These are phyloP conservation scores for Fusarium avenaceum DNA, from an alignment of 2,329 filamentous ascomycete species.

Conservation along the genomic window DNA sequence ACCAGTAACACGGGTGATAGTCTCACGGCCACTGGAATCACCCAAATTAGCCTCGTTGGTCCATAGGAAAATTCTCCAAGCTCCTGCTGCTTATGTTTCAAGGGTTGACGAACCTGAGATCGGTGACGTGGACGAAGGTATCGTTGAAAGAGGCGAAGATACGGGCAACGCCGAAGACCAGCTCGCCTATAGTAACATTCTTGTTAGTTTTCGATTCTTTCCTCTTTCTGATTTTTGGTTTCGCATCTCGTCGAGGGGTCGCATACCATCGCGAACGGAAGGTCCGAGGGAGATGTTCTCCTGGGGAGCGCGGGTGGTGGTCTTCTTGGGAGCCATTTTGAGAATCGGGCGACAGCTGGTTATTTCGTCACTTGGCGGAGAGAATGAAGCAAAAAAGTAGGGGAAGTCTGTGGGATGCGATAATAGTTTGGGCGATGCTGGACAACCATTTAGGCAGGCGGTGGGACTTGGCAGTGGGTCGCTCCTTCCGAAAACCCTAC, in stretches of 20 bases:
- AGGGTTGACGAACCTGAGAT: slow-evolving; percentile 82
- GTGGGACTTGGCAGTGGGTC: slow-evolving; percentile 57
- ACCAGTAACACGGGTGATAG: slow-evolving; percentile 99
- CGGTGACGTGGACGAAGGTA: slow-evolving; percentile 98
- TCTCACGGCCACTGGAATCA: slow-evolving; percentile 96
- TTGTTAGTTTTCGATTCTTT: slow-evolving; percentile 30
- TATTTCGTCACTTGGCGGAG: slow-evolving; percentile 53
- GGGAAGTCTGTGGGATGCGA: no score
- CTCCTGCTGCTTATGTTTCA: slow-evolving; percentile 38
- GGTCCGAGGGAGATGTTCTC: slow-evolving; percentile 99
- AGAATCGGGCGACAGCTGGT: slow-evolving; percentile 54
- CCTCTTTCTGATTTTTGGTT: slow-evolving; percentile 4
- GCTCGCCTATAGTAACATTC: slow-evolving; percentile 77
- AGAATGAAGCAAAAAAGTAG: slow-evolving; percentile 50
- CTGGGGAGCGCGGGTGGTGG: slow-evolving; percentile 78
- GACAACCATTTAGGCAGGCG: slow-evolving; percentile 41
- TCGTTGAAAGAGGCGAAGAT: slow-evolving; percentile 96
- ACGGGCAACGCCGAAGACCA: slow-evolving; percentile 97
- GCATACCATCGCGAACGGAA: slow-evolving; percentile 92
- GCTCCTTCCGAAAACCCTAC: slow-evolving; percentile 50
- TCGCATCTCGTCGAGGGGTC: slow-evolving; percentile 19
- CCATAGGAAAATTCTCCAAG: slow-evolving; percentile 33
- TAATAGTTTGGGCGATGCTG: no score
- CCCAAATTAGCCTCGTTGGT: slow-evolving; percentile 53
- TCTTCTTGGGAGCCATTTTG: slow-evolving; percentile 96